phyloP scores from a whole-genome alignment of 2,329 filamentous ascomycete genomes.

The Lojkania enalia region DNA sequence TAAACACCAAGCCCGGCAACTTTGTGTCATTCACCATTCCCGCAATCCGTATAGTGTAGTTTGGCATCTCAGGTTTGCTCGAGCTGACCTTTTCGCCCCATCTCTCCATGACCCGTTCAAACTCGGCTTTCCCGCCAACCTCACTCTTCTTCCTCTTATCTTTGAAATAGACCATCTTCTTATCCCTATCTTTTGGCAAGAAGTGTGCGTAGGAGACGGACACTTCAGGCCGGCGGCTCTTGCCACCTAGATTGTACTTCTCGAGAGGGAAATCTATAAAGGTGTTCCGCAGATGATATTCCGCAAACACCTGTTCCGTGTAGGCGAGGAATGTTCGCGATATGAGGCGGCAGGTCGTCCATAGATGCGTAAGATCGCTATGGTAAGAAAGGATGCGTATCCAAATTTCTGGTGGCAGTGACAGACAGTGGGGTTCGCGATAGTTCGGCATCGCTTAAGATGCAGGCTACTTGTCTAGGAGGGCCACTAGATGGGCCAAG shows the following conservation, averaged over 20 bases:
- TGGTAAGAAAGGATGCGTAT: constrained; percentile 37
- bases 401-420: constrained; percentile 41
- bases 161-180: constrained; percentile 22
- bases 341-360: constrained; percentile 33
- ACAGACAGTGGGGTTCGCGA: no score
- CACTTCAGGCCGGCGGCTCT: constrained; percentile 31
- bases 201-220: constrained; percentile 21
- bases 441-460: no score
- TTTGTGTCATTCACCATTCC: constrained; percentile 39
- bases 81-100: constrained; percentile 32
- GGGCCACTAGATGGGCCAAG: no score
- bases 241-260: constrained; percentile 39
- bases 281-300: constrained; percentile 24
- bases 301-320: constrained; percentile 33
- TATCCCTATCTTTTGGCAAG: constrained; percentile 3
- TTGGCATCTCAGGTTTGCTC: constrained; percentile 33
- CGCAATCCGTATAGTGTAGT: constrained; percentile 35
- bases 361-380: constrained; percentile 36
- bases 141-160: constrained; percentile 16
- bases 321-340: constrained; percentile 32
- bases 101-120: constrained; percentile 23
- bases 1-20: constrained; percentile 27
- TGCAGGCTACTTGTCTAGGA: no score
- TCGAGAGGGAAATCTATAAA: constrained; percentile 36
- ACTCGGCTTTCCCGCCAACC: constrained; percentile 5